Base-by-base conservation (phyloP, 2,329 filamentous ascomycete genomes). In the Verruconis gallopava region DNA sequence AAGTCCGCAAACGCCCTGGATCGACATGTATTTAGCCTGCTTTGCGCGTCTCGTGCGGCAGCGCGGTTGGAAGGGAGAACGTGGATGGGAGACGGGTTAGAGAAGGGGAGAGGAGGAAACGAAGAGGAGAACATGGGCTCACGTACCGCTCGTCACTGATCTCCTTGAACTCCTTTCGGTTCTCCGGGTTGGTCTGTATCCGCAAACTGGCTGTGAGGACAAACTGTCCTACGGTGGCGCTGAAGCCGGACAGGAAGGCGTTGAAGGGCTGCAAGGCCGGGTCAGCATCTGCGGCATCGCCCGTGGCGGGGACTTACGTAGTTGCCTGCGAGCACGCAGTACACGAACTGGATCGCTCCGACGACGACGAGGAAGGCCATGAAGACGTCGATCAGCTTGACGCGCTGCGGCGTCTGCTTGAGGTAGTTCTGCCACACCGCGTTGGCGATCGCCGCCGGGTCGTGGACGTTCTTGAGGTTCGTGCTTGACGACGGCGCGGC, bases 241-340 rank as follows among this genome's bases (percentile, higher is more conserved):
- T 79, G 69, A 98, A 98, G 37, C 91, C 93, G 21, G 88, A 85
- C 21, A 98, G 77, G 69, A 98, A 98, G 49, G 93, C 91, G 62
- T 98, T 98, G 72, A 98, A 98, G 6, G 91, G 91, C 89, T 96
- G 56, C 37, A 50, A n/a, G 37, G 13, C 15, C 19, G 5, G 3
- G 18, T 42, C 14, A 44, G 28, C n/a, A n/a, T 30, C 9, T n/a
- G n/a, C n/a, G 17, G 5, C 11, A 14, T 46, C 21, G 3, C 6
- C 14, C 14, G 21, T 36, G 12, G 17, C 13, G n/a, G n/a, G n/a
- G n/a, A 75, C 85, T 48, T 74, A 98, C 91, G 56, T 89, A 98
- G 65, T 95, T 96, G 50, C 91, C 91, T 42, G 78, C 85, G 51
- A 96, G 56, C 43, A 95, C 69, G 60, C 89, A 95, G 65, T 98